Conservation (phyloP, 2,329 filamentous ascomycete species). For the Leptographium flavum region DNA sequence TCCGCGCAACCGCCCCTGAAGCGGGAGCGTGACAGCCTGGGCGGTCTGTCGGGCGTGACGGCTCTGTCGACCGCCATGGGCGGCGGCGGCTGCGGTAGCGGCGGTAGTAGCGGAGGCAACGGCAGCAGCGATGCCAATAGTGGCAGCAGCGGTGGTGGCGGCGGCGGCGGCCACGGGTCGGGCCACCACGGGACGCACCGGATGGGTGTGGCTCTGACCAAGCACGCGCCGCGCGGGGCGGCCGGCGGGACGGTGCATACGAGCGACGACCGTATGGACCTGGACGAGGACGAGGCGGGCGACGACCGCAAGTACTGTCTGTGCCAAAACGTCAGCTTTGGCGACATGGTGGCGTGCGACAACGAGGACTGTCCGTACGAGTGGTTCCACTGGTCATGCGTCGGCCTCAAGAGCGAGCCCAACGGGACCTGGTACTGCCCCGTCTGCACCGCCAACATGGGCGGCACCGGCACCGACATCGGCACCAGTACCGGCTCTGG, state of each 20-base stretch:
- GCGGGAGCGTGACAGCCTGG: conserved; percentile 5
- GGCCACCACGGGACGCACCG: too few species aligned
- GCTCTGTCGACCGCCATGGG: conserved; percentile 4
- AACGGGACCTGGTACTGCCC: conserved; percentile 56
- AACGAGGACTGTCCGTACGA: conserved; percentile 69
- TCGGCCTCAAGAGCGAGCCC: conserved; percentile 53
- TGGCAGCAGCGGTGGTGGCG: not conserved
- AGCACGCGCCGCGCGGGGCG: conserved; percentile 2
- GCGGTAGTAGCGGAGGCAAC: not conserved
- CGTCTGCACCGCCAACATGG: conserved; percentile 39
- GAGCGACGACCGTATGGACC: conserved; percentile 37
- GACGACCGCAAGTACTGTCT: conserved; percentile 73
- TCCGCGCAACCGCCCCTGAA: conserved; percentile 5
- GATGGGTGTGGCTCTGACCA: conserved; percentile 2
- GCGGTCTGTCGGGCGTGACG: not conserved
- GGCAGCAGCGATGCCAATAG: not conserved
- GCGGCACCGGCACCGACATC: conserved; percentile 17
- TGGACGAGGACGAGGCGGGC: conserved; percentile 54
- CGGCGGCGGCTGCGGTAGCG: conserved; percentile 6
- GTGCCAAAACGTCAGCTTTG: conserved; percentile 71
- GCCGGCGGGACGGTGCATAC: conserved; percentile 17
- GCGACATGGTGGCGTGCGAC: conserved; percentile 82
- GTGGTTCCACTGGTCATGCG: conserved; percentile 78
- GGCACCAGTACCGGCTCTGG: too few species aligned
- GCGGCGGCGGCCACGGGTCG: conserved; percentile 1